Conservation (phyloP, 2,329 filamentous ascomycete genomes). For the Sarocladium oryzae region DNA sequence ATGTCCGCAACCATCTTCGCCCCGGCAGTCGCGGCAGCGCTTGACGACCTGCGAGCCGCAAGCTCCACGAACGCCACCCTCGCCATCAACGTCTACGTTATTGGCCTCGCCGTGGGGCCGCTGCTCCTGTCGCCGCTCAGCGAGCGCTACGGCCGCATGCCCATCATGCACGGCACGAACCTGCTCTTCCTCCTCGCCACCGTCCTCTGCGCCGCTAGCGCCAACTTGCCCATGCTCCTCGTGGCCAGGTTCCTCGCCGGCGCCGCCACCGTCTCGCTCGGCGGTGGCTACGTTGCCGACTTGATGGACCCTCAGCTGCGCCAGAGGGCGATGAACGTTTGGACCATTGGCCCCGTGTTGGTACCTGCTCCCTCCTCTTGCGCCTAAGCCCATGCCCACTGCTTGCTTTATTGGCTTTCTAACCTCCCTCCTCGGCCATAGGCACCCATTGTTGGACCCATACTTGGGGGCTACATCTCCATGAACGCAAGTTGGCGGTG, state of each 20-base stretch:
- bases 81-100: constrained; percentile 64
- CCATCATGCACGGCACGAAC: constrained; percentile 48
- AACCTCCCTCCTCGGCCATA: no score
- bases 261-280: constrained; percentile 53
- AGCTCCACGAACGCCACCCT: constrained; percentile 36
- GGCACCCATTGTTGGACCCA: constrained; percentile 42
- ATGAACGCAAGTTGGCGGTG: constrained; percentile 46
- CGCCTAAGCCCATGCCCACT: no score
- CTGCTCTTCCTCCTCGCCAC: constrained; percentile 43
- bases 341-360: constrained; percentile 51
- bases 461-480: constrained; percentile 43
- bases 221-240: constrained; percentile 40
- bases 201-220: constrained; percentile 37
- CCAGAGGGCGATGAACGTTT: constrained; percentile 42
- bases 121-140: constrained; percentile 55
- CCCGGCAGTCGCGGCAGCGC: constrained; percentile 32
- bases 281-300: constrained; percentile 49
- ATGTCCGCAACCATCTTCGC: constrained; percentile 50
- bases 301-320: constrained; percentile 41
- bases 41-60: not conserved
- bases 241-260: constrained; percentile 52
- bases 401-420: no score
- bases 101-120: constrained; percentile 58
- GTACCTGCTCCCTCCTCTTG: constrained; percentile 38
- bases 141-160: constrained; percentile 51